Evolutionary conservation across 23 red algal genomes (phyloP).

Genomic region (Agarophyton chilense): DNA sequence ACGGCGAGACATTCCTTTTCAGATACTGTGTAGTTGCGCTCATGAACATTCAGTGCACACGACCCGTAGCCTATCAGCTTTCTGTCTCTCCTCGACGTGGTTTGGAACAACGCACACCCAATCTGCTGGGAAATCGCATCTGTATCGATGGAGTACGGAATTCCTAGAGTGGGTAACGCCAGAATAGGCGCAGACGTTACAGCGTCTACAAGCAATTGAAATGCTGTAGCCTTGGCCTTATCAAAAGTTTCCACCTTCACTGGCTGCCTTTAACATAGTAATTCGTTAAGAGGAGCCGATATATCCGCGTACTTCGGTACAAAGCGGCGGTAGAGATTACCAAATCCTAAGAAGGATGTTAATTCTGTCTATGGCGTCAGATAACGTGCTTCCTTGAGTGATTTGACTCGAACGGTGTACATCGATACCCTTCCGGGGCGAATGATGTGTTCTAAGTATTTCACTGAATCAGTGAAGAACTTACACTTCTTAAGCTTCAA

Average conservation of each 20-base stretch:
- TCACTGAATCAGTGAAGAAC: slow-evolving; percentile 16
- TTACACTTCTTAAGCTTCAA: slow-evolving; percentile 42
- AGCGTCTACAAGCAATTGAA: neutral
- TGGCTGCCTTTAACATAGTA: neutral
- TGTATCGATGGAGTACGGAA: slow-evolving; percentile 14
- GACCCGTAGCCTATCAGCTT: slow-evolving; percentile 16
- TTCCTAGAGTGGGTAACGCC: neutral
- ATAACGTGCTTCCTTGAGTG: neutral
- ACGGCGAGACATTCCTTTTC: neutral
- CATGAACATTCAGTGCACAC: neutral
- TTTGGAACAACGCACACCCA: slow-evolving; percentile 27
- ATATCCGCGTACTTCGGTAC: slow-evolving; percentile 3
- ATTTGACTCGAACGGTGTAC: neutral
- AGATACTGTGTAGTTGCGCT: slow-evolving; percentile 28
- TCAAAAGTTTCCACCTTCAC: neutral
- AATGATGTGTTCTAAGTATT: slow-evolving; percentile 39
- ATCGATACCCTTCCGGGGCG: slow-evolving; percentile 21
- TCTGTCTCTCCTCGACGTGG: neutral
- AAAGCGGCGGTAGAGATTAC: slow-evolving; percentile 20
- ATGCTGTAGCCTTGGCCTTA: neutral
- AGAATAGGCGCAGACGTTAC: slow-evolving; percentile 17
- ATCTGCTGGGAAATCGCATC: slow-evolving; percentile 18
- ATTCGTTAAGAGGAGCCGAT: neutral
- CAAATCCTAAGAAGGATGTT: slow-evolving; percentile 1
- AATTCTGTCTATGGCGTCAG: slow-evolving; percentile 24